phyloP scores from a whole-genome alignment of 1,139 yeast species.

The Entelexis paramagnoliae region DNA sequence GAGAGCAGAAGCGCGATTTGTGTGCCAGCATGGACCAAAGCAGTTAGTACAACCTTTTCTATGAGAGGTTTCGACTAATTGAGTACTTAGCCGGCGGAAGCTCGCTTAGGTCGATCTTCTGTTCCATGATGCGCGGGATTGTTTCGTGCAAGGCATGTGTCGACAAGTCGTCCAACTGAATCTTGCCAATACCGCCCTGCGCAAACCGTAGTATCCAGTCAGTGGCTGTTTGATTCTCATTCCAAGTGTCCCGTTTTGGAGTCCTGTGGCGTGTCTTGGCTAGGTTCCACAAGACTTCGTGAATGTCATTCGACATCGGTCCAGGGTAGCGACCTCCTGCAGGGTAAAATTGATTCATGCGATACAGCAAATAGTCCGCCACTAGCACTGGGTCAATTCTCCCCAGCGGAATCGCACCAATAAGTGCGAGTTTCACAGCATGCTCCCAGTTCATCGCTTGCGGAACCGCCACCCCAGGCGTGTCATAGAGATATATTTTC shows the following conservation, averaged over 20 bases:
- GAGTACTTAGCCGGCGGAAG: constrained; percentile 11
- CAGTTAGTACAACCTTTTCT: too few species aligned
- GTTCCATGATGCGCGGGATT: background rate
- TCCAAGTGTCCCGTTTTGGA: constrained; percentile 25
- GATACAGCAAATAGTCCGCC: constrained; percentile 72
- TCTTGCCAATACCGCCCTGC: constrained; percentile 37
- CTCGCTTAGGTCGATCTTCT: constrained; percentile 16
- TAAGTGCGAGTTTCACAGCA: constrained; percentile 64
- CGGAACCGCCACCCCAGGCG: constrained; percentile 89
- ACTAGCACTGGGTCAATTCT: constrained; percentile 73
- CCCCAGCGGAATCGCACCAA: constrained; percentile 65
- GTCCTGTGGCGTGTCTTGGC: constrained; percentile 16
- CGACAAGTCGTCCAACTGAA: constrained; percentile 14
- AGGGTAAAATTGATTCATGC: constrained; percentile 44
- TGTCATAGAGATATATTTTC: constrained; percentile 65
- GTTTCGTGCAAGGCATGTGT: background rate
- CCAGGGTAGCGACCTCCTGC: constrained; percentile 37
- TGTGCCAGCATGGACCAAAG: too few species aligned
- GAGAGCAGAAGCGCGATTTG: too few species aligned
- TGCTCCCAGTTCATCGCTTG: constrained; percentile 54
- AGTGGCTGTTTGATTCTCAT: constrained; percentile 54
- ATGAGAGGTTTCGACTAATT: background rate
- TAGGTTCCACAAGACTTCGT: constrained; percentile 48
- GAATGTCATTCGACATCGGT: constrained; percentile 66
- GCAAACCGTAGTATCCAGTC: constrained; percentile 62